A percentile compares a stretch with the other conserved stretches of the same genome.
These are phyloP conservation scores for Phaeosphaeria sp. DNA, from an alignment of 2,329 filamentous ascomycete genomes.

Conservation along the genomic window DNA sequence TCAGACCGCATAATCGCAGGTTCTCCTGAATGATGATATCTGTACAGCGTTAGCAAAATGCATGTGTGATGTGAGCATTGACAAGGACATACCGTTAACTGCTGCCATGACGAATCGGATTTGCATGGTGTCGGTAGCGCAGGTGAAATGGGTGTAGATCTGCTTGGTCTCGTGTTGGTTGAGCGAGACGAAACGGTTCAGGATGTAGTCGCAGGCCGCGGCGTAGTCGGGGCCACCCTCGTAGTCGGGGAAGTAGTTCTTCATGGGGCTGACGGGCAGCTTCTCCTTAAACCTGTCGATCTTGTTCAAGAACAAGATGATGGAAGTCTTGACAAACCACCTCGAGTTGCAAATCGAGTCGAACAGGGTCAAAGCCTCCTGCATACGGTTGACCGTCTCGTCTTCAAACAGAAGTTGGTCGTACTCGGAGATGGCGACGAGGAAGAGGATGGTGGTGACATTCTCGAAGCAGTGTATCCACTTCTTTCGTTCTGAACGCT, in stretches of 20 bases:
- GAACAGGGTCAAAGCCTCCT: conserved; percentile 73
- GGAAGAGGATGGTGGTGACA: conserved; percentile 93
- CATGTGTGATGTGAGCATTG: neutral
- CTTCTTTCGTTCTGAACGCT: conserved; percentile 96
- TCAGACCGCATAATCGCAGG: conserved; percentile 92
- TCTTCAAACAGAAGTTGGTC: conserved; percentile 96
- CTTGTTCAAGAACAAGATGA: conserved; percentile 78
- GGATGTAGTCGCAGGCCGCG: conserved; percentile 96
- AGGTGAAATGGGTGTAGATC: conserved; percentile 99
- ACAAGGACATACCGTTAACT: conserved; percentile 80
- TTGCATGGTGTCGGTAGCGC: conserved; percentile 97
- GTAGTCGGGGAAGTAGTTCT: conserved; percentile 78
- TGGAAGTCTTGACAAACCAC: conserved; percentile 76
- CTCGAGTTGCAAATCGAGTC: conserved; percentile 76
- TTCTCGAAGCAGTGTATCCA: conserved; percentile 99
- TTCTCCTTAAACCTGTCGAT: conserved; percentile 79
- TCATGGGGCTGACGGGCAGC: conserved; percentile 74
- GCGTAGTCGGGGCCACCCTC: conserved; percentile 93
- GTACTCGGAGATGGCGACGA: conserved; percentile 96
- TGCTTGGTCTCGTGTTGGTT: conserved; percentile 99
- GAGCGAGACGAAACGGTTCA: conserved; percentile 96
- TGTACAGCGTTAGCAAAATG: conserved; percentile 57
- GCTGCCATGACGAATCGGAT: conserved; percentile 99
- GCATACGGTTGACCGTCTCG: conserved; percentile 82
- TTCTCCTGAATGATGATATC: conserved; percentile 99